Base-by-base conservation (phyloP, 495 filamentous ascomycete species). In the Penicillium parvum region DNA sequence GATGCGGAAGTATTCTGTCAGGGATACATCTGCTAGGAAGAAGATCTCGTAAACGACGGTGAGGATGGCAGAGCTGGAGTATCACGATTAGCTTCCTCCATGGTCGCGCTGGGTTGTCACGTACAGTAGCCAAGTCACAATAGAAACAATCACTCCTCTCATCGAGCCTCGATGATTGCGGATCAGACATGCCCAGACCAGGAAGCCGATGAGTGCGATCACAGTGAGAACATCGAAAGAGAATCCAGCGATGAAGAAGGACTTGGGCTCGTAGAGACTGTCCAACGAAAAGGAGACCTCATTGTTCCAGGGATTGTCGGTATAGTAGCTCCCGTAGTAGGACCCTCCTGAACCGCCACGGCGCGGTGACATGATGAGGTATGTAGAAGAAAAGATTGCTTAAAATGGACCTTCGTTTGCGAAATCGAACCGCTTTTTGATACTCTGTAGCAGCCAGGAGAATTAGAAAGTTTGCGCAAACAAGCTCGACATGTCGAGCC, bases 1-100 rank as follows among this genome's bases (percentile, higher is more conserved):
- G 37, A 61, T 53, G 4, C 48, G 16, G 14, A 52, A 62, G 41
- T 57, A 60, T 17, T 48, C 20, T 7, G 38, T 55, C 19, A 62
- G 49, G 7, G n/a, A 27, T 5, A 44, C 34, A 0, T 51, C 25
- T 11, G 59, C 47, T 7, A 61, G 17, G 26, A 28, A 33, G 7
- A 61, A 32, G 18, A 52, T 44, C 20, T 46, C 40, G 10, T 35
- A 39, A 14, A 55, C 34, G 14, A 61, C 10, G 4, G 7, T 12
- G 1, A 16, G 9, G 10, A 42, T n/a, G 18, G 33, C 26, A 1
- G 40, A 18, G 15, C 40, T 42, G 28, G n/a, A 42, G 8, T 22
- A 7, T 40, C 11, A 3, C 26, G 7, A n/a, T 40, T 30, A 40
- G 37, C 10, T 1, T 14, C 1, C 16, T 20, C 10, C 9, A 10